Conservation (phyloP, 2,329 filamentous ascomycete genomes). For the Cladophialophora carrionii region DNA sequence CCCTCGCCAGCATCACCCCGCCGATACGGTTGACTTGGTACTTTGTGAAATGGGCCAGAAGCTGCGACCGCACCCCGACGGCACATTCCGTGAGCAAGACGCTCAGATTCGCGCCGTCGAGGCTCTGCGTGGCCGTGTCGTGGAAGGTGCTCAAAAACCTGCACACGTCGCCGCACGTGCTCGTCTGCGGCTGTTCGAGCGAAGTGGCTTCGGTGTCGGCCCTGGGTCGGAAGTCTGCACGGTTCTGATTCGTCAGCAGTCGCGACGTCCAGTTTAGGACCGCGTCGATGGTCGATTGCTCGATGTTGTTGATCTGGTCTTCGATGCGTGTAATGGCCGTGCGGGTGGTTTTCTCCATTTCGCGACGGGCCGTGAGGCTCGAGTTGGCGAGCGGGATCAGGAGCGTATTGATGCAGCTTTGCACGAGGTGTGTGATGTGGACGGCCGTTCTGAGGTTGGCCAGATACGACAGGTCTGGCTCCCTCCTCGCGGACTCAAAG, state of each 20-base stretch:
- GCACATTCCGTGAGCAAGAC: constrained; percentile 83
- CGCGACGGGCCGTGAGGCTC: constrained; percentile 85
- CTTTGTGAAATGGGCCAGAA: constrained; percentile 92
- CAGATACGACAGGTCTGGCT: constrained; percentile 86
- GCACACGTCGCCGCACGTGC: constrained; percentile 79
- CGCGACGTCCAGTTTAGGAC: constrained; percentile 75
- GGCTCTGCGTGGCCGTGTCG: constrained; percentile 64
- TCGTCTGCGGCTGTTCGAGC: constrained; percentile 79
- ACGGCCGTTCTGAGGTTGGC: constrained; percentile 78
- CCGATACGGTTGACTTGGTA: constrained; percentile 92
- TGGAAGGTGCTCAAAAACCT: constrained; percentile 75
- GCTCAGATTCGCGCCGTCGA: constrained; percentile 82
- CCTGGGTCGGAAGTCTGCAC: constrained; percentile 85
- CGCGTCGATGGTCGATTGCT: constrained; percentile 71
- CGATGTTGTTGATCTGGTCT: constrained; percentile 74
- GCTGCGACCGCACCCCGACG: constrained; percentile 71
- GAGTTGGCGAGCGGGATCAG: constrained; percentile 85
- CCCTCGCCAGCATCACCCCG: constrained; percentile 92
- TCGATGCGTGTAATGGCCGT: constrained; percentile 76
- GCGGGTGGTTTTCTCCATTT: constrained; percentile 82
- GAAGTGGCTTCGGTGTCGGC: constrained; percentile 67
- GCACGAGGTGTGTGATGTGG: constrained; percentile 88
- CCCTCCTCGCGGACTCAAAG: constrained; percentile 77
- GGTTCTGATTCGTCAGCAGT: constrained; percentile 76
- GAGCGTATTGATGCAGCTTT: constrained; percentile 86